A percentile compares a stretch with the other conserved stretches of the same genome.
Evolutionary conservation across 2,329 filamentous ascomycete genomes (phyloP).

Genomic region (Talaromyces sp.): DNA sequence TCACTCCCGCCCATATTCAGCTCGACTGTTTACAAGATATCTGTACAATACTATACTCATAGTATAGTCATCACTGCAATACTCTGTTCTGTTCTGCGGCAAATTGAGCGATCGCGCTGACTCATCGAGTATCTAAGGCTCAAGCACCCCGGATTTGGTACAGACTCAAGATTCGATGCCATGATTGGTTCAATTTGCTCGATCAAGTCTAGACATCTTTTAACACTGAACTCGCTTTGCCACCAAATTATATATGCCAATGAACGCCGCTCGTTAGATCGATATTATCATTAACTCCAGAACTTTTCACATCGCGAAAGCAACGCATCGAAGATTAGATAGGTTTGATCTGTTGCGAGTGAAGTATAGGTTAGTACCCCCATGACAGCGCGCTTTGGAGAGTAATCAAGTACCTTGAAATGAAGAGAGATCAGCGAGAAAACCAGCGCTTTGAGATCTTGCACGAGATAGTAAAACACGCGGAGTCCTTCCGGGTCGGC

Average conservation of each 20-base stretch:
- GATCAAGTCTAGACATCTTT: not conserved
- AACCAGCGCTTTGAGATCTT: conserved; percentile 93
- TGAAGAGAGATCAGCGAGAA: conserved; percentile 95
- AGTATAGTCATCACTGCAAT: not conserved
- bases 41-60: not conserved
- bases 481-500: conserved; percentile 92
- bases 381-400: not conserved
- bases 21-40: not conserved
- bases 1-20: not conserved
- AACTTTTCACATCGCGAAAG: not conserved
- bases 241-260: conserved; percentile 7
- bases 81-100: not conserved
- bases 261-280: conserved; percentile 13
- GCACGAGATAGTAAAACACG: conserved; percentile 98
- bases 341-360: conserved; percentile 50
- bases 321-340: conserved; percentile 37
- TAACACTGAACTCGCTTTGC: not conserved
- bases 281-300: conserved; percentile 8
- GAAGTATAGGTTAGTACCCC: conserved; percentile 7
- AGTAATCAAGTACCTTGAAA: conserved; percentile 68
- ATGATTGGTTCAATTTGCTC: conserved; percentile 8
- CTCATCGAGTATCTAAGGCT: conserved; percentile 1
- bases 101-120: not conserved
- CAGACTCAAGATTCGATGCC: not conserved
- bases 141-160: conserved; percentile 7